Percentiles rank a stretch among this genome's conserved stretches.
Conservation (phyloP, 176 grass and related monocot species). For the Dactylis glomerata region DNA sequence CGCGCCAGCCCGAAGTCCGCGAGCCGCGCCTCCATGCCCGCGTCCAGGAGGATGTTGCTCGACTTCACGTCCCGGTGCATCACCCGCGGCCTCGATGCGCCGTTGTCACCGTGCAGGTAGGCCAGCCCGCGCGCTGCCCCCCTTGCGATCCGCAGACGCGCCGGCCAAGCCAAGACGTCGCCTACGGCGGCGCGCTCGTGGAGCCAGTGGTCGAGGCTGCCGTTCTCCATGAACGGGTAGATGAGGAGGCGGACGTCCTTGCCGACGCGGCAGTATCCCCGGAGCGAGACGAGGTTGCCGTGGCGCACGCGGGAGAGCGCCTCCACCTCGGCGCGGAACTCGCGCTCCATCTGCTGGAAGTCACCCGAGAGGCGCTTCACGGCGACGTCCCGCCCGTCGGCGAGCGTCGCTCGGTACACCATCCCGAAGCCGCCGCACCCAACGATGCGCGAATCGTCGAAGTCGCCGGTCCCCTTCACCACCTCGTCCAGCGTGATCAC, state of each 20-base stretch:
- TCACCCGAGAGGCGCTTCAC: slow-evolving; percentile 56
- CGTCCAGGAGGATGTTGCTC: slow-evolving; percentile 83
- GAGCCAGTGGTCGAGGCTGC: slow-evolving; percentile 75
- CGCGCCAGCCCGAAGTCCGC: slow-evolving; percentile 68
- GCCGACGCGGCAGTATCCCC: slow-evolving; percentile 54
- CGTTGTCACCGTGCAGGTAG: slow-evolving; percentile 52
- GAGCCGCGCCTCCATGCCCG: slow-evolving; percentile 39
- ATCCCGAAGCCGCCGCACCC: slow-evolving; percentile 60
- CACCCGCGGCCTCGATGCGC: slow-evolving; percentile 47
- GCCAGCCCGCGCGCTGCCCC: slow-evolving; percentile 51
- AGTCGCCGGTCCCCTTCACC: slow-evolving; percentile 43
- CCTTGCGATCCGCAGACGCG: slow-evolving; percentile 23
- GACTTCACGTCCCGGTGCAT: slow-evolving; percentile 85
- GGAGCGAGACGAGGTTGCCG: slow-evolving; percentile 48
- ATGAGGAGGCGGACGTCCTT: slow-evolving; percentile 58
- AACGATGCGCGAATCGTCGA: slow-evolving; percentile 37
- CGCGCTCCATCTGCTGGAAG: slow-evolving; percentile 55
- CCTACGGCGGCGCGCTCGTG: slow-evolving; percentile 21
- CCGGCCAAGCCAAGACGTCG: slow-evolving; percentile 30
- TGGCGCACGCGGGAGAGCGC: slow-evolving; percentile 61
- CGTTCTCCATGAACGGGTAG: slow-evolving; percentile 64
- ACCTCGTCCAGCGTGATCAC: slow-evolving; percentile 38
- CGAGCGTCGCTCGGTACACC: slow-evolving; percentile 50
- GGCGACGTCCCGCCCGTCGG: slow-evolving; percentile 27
- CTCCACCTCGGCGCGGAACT: slow-evolving; percentile 75